Conservation (phyloP, 768 basidiomycete genomes). For the Tephrocybe sp. region DNA sequence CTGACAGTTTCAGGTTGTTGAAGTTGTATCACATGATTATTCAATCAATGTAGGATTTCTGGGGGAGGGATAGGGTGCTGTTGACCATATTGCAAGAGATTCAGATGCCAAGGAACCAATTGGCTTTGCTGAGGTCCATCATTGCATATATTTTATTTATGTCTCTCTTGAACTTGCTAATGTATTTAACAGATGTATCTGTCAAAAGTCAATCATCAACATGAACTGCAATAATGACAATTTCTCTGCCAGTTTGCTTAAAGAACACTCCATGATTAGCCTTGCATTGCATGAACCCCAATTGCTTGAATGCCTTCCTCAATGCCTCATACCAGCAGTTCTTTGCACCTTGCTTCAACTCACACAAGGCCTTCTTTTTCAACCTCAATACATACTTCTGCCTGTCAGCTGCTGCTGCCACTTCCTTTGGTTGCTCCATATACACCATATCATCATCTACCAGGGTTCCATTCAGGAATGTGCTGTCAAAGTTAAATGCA, state of each 20-base stretch:
- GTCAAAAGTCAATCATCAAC: no score
- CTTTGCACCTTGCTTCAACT: slow-evolving; percentile 29
- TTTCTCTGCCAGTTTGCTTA: no score
- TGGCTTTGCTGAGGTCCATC: slow-evolving; percentile 5
- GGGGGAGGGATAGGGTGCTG: slow-evolving; percentile 24
- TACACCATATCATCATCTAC: neutral
- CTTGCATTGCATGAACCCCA: slow-evolving; percentile 14
- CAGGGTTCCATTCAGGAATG: slow-evolving; percentile 2
- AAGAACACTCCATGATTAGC: no score
- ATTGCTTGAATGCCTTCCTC: slow-evolving; percentile 16
- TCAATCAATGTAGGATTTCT: slow-evolving; percentile 31
- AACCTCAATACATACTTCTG: slow-evolving; percentile 17
- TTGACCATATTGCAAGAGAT: slow-evolving; percentile 12
- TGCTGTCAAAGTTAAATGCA: slow-evolving; percentile 1
- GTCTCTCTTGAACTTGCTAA: neutral
- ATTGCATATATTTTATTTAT: neutral
- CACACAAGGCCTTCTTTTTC: slow-evolving; percentile 26
- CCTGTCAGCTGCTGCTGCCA: neutral
- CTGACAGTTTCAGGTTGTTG: slow-evolving; percentile 23
- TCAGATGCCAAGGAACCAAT: slow-evolving; percentile 19
- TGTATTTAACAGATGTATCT: slow-evolving; percentile 5
- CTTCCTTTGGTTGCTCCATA: neutral
- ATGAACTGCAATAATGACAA: no score
- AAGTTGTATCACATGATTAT: slow-evolving; percentile 25
- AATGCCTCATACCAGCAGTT: slow-evolving; percentile 30